Percentiles rank a stretch among this genome's conserved stretches.
Conservation (phyloP, 305 asterid genomes). For the Ruellia speciosa region DNA sequence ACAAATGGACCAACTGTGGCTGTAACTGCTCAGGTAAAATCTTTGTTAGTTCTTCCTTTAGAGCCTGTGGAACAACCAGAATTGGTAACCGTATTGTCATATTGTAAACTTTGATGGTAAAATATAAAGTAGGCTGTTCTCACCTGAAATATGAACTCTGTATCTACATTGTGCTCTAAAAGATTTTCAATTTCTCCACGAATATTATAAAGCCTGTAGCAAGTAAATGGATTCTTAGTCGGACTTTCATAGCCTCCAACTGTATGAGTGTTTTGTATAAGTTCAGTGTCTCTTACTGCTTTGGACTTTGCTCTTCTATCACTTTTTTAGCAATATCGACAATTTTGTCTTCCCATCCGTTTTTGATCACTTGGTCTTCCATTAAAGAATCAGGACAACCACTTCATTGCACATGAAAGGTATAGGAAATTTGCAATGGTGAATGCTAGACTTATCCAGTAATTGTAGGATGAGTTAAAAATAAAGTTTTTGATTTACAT, state of each 20-base stretch:
- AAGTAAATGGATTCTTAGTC: constrained; percentile 20
- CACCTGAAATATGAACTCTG: constrained; percentile 71
- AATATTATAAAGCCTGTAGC: constrained; percentile 52
- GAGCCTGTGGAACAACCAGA: constrained; percentile 36
- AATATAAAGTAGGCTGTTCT: constrained; percentile 19
- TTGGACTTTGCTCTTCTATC: constrained; percentile 77
- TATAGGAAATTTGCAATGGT: constrained; percentile 11
- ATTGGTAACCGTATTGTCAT: not conserved
- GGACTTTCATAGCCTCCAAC: constrained; percentile 11
- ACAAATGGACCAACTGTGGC: constrained; percentile 44
- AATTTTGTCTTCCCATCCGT: constrained; percentile 85
- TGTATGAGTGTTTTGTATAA: constrained; percentile 7
- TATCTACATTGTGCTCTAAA: constrained; percentile 70
- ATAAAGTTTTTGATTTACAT: constrained; percentile 7
- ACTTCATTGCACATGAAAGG: constrained; percentile 24
- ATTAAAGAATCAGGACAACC: constrained; percentile 39
- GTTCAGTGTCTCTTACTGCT: constrained; percentile 45
- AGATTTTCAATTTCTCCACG: constrained; percentile 77
- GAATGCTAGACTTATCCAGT: constrained; percentile 13
- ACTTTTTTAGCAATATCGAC: constrained; percentile 59
- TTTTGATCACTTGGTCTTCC: constrained; percentile 62
- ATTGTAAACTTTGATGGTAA: not conserved
- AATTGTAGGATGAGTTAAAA: constrained; percentile 14
- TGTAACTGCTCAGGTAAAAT: constrained; percentile 45
- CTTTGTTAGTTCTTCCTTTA: constrained; percentile 59